These are phyloP conservation scores for Coemansia asiatica DNA, from an alignment of 192 early-diverging fungal genomes.

Conservation along the genomic window DNA sequence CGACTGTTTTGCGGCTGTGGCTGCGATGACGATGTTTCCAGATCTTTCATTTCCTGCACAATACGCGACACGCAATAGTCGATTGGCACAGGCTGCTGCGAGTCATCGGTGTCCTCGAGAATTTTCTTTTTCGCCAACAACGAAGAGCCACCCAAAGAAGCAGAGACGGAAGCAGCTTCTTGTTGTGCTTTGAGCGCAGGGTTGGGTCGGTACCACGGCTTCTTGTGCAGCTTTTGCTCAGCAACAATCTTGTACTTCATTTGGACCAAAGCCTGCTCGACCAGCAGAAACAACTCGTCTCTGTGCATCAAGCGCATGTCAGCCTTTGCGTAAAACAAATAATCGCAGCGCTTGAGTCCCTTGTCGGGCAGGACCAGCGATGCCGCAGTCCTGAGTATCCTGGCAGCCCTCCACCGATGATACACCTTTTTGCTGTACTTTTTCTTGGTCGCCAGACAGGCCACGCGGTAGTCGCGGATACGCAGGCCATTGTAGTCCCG, in stretches of 20 bases:
- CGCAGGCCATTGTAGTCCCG: conserved; percentile 49
- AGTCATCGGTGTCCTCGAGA: not conserved
- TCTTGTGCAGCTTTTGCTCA: not conserved
- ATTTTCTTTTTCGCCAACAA: not conserved
- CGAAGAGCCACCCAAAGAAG: not conserved
- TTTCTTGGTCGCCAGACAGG: conserved; percentile 37
- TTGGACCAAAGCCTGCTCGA: conserved; percentile 32
- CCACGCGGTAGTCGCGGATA: conserved; percentile 46
- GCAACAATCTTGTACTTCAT: conserved; percentile 8
- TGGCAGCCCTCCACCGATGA: conserved; percentile 32
- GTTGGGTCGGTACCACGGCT: not conserved
- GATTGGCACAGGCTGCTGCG: not conserved
- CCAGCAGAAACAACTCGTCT: conserved; percentile 28
- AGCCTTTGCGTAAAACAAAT: conserved; percentile 23
- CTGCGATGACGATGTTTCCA: no score
- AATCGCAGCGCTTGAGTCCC: conserved; percentile 46
- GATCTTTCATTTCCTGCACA: not conserved
- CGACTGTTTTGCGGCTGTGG: no score
- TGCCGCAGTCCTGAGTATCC: conserved; percentile 37
- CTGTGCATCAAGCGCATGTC: conserved; percentile 30
- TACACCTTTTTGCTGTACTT: conserved; percentile 33
- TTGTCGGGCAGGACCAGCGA: conserved; percentile 42
- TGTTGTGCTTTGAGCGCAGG: not conserved
- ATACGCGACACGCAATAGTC: conserved; percentile 10
- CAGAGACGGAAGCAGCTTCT: not conserved